Base-by-base conservation (phyloP, 2,329 filamentous ascomycete species). In the Pestalotiopsis fici region DNA sequence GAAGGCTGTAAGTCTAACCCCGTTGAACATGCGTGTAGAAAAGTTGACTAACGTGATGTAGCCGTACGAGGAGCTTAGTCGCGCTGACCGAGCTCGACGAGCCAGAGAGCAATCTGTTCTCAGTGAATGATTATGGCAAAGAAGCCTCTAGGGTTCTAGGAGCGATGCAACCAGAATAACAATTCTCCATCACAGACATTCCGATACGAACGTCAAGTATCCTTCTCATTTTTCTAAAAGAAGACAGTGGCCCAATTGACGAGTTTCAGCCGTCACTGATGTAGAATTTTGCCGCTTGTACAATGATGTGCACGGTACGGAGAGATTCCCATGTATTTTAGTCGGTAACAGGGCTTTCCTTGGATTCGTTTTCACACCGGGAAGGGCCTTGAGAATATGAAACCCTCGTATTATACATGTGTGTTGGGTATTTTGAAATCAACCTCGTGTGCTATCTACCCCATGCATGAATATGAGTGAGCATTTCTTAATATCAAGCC, bases 1-100 rank as follows among this genome's bases (percentile, higher is more conserved):
- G 70, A 85, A 83, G 74, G 70, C 79, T 75, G 81, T 83, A 79
- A 67, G 77, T 73, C n/a, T 59, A 15, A 25, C 65, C 64, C 66
- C 70, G 7, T 56, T 6, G 15, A 37, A 23, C 39, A 6, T 18
- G 27, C 21, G 12, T 13, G 37, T 28, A 5, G n/a, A 27, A 18
- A 28, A 54, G 18, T 11, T 27, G 54, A 23, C 77, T 61, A 76
- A 69, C 11, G 47, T 61, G 37, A 66, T 69, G 25, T 68, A 82
- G 75, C 72, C 75, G 3, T 86, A 78, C 71, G 62, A 72, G 3
- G 79, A 82, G 23, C 71, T 77, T 23, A 69, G 75, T 21, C 71
- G 72, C 18, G 72, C 75, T 21, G 71, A 81, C 37, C 25, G 27
- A 7, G n/a, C 37, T 13, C 64, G 64, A 11, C 55, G 62, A 31